Percentiles rank a stretch among this genome's conserved stretches.
phyloP scores from a whole-genome alignment of 1,284 basidiomycete species.

The Polyporus tsugae region DNA sequence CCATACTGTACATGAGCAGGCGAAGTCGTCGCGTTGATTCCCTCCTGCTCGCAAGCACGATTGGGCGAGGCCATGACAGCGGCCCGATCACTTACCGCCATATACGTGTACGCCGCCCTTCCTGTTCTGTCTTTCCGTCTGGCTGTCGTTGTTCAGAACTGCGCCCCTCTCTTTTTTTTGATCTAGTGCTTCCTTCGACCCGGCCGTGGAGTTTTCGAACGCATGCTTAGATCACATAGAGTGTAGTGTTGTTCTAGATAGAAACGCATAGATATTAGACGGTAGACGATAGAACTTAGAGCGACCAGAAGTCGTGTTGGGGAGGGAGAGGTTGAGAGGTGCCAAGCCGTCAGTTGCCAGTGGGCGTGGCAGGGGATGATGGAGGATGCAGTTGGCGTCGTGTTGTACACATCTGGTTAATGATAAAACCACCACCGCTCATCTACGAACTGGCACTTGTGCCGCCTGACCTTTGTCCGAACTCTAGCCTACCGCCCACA shows the following conservation, averaged over 20 bases:
- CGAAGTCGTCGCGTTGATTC: not conserved
- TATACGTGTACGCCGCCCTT: not conserved
- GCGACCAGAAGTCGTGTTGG: not conserved
- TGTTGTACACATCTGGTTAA: slow-evolving; percentile 11
- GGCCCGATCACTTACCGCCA: not conserved
- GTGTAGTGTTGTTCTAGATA: slow-evolving; percentile 14
- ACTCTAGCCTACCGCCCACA: not conserved
- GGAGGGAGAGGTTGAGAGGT: too few relatives aligned
- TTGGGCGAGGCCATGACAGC: not conserved
- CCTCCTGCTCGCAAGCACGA: not conserved
- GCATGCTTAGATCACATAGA: slow-evolving; percentile 28
- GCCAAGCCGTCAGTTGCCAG: not conserved
- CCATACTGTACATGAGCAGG: slow-evolving; percentile 1
- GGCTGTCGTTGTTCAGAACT: slow-evolving; percentile 1
- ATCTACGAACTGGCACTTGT: not conserved
- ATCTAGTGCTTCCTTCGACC: slow-evolving; percentile 15
- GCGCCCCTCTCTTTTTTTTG: not conserved
- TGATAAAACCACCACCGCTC: not conserved
- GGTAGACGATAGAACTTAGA: slow-evolving; percentile 20
- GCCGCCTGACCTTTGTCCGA: not conserved
- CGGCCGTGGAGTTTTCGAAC: slow-evolving; percentile 12
- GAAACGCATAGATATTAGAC: slow-evolving; percentile 22
- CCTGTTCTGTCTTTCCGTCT: not conserved
- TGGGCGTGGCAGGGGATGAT: not conserved
- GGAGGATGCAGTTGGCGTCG: slow-evolving; percentile 10